Base-by-base conservation (phyloP, 176 grass and related monocot species). In the Saccharum spontaneum region DNA sequence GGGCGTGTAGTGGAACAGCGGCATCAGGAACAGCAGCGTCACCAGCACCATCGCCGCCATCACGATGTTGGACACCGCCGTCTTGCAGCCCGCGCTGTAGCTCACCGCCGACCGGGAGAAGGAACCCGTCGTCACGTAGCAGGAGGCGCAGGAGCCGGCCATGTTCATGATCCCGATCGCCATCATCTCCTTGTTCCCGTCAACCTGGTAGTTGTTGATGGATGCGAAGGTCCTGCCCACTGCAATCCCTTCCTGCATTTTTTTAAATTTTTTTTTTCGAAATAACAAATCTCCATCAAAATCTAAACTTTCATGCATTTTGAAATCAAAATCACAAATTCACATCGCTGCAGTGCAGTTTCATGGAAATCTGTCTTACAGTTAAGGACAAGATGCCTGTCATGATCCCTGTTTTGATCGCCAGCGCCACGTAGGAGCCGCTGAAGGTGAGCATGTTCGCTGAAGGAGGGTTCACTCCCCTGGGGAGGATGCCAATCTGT, bases 161-260 rank as follows among this genome's bases (percentile, higher is more conserved):
- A 99, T 97, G 97, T 99, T 99, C 97, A 99, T 99, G 49, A 95
- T 67, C 37, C 97, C 97, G 55, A 99, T 91, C 22, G 97, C 97
- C 90, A 99, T 92, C 97, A 99, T 99, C 82, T 99, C 97, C 82
- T 99, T 99, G 91, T 99, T 99, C 10, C 97, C 97, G 90, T 99
- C 97, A 65, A 99, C 90, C 80, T 99, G 94, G 86, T 99, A 99
- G 85, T 99, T 99, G 75, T 99, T 99, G 38, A 99, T 87, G 28
- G 97, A 99, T 40, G 97, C 97, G 71, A 99, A 99, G 20, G 97
- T 99, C 75, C 97, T 79, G 2, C 97, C 97, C 0, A 99, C 97
- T 0, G 97, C 97, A 38, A 99, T 97, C 38, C 97, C 97, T 87
- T 99, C 97, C 97, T 99, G 82, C 46, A 54, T 64, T 23, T 10